These are phyloP conservation scores for Eimeria necatrix DNA, from an alignment of 169 alveolate species.

Conservation along the genomic window DNA sequence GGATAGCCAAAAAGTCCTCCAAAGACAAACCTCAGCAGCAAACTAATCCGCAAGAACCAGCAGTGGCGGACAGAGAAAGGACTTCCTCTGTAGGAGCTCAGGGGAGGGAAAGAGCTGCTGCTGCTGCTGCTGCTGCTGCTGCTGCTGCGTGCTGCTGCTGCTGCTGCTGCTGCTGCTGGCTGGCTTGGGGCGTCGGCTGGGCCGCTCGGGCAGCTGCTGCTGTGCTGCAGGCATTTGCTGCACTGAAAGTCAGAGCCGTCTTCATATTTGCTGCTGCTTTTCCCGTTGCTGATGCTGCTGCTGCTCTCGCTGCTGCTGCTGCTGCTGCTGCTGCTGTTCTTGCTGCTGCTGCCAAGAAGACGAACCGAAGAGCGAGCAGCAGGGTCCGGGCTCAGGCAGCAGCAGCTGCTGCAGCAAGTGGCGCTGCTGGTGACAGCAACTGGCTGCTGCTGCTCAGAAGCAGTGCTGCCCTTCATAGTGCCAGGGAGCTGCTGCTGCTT, in stretches of 20 bases:
- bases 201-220: background rate
- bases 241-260: background rate
- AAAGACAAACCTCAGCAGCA: background rate
- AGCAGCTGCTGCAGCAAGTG: constrained; percentile 34
- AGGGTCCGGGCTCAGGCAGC: background rate
- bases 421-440: constrained; percentile 1
- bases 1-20: constrained; percentile 42
- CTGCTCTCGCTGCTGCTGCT: constrained; percentile 6
- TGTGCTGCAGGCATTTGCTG: background rate
- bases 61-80: background rate
- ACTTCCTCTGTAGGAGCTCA: constrained; percentile 14
- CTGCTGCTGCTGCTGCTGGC: background rate
- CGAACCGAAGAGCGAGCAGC: background rate
- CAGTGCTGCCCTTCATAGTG: background rate
- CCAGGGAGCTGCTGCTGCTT: too few relatives aligned
- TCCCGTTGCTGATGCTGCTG: background rate
- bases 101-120: constrained; percentile 1
- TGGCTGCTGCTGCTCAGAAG: constrained; percentile 13
- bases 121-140: background rate
- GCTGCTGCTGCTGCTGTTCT: background rate
- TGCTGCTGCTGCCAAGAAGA: constrained; percentile 6
- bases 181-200: background rate
- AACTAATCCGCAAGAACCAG: background rate
- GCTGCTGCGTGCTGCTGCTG: constrained; percentile 27
- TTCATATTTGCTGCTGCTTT: background rate